Percentiles rank a stretch among this genome's conserved stretches.
Conservation (phyloP, 306 rosid genomes). For the Quercus alba region DNA sequence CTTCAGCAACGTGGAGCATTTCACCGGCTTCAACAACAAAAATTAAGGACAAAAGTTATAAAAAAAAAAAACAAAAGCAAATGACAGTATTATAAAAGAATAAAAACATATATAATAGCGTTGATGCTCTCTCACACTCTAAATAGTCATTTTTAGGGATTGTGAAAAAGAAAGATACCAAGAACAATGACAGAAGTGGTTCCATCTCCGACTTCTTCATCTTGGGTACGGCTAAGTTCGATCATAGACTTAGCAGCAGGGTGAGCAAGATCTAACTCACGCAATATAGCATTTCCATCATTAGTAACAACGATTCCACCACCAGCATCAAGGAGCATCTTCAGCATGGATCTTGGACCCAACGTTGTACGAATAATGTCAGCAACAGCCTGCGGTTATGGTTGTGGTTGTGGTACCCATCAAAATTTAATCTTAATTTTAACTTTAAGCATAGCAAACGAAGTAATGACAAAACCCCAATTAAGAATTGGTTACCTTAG, state of each 20-base stretch:
- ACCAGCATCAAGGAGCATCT: conserved; percentile 78
- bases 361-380: conserved; percentile 89
- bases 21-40: conserved; percentile 77
- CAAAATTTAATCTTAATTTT: too few species aligned
- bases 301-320: conserved; percentile 98
- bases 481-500: conserved; percentile 48
- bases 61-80: too few species aligned
- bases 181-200: conserved; percentile 96
- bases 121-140: too few species aligned
- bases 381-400: conserved; percentile 66
- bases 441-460: too few species aligned
- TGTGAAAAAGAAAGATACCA: conserved; percentile 43
- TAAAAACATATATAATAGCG: too few species aligned
- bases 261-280: conserved; percentile 92
- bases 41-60: not conserved
- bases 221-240: conserved; percentile 95
- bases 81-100: too few species aligned
- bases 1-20: conserved; percentile 97
- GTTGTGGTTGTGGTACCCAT: too few species aligned
- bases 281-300: conserved; percentile 95
- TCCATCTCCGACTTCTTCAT: conserved; percentile 98
- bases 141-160: too few species aligned
- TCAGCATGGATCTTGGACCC: conserved; percentile 97
- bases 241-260: conserved; percentile 99
- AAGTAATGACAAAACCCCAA: too few species aligned